These are phyloP conservation scores for Irpex sp. DNA, from an alignment of 1,284 basidiomycete species.

Conservation along the genomic window DNA sequence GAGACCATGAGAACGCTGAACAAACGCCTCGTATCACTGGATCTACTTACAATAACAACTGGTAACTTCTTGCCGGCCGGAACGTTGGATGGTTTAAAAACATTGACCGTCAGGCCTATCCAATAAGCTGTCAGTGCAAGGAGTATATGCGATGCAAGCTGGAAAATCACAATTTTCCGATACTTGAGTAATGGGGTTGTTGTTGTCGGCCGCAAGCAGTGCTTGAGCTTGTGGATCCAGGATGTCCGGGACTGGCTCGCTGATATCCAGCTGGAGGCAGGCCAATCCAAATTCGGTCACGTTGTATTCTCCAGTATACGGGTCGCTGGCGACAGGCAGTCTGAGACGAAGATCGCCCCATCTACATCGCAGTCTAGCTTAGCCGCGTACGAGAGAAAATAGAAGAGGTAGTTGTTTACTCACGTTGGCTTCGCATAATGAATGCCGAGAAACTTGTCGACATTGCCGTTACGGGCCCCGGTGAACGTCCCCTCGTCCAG, in stretches of 20 bases:
- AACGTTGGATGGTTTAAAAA: conserved; percentile 3
- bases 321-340: conserved; percentile 34
- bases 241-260: not conserved
- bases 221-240: not conserved
- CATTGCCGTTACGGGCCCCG: conserved; percentile 14
- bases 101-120: conserved; percentile 1
- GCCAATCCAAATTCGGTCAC: conserved; percentile 39
- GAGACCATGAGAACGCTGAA: too few relatives aligned
- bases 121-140: not conserved
- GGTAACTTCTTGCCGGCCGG: not conserved
- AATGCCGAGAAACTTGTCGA: conserved; percentile 19
- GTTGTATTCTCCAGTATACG: conserved; percentile 35
- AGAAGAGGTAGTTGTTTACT: not conserved
- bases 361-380: not conserved
- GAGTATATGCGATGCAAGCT: too few relatives aligned
- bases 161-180: conserved; percentile 3
- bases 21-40: too few relatives aligned
- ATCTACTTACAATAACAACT: not conserved
- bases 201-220: not conserved
- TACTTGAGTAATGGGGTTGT: too few relatives aligned
- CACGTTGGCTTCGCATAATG: conserved; percentile 21
- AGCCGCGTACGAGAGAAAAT: too few relatives aligned
- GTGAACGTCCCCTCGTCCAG: conserved; percentile 19
- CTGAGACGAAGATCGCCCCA: conserved; percentile 32
- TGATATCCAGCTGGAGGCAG: conserved; percentile 42